Conservation (phyloP, 1,139 yeast genomes). For the Geotrichum europaeum region DNA sequence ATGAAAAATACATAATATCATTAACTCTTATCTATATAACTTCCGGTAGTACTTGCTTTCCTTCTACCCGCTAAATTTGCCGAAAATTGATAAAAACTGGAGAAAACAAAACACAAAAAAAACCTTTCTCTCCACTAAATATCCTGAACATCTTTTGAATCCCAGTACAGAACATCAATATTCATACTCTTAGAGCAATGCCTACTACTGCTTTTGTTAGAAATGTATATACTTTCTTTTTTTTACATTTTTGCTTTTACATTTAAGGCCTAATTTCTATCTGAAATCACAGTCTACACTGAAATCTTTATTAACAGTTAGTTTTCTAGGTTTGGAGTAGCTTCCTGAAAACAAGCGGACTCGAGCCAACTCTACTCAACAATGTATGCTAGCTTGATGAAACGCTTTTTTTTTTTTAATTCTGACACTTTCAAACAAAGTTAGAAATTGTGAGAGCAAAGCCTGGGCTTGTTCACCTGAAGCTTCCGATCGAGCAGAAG, state of each 20-base stretch:
- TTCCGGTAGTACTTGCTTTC: not conserved
- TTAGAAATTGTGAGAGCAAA: constrained; percentile 30
- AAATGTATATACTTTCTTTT: constrained; percentile 4
- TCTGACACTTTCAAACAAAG: constrained; percentile 16
- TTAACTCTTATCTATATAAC: not conserved
- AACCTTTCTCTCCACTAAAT: too few species aligned
- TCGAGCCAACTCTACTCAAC: constrained; percentile 34
- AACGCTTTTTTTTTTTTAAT: not conserved
- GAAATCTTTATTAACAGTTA: not conserved
- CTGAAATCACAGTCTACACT: not conserved
- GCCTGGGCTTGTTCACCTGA: constrained; percentile 35
- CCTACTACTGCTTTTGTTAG: constrained; percentile 13
- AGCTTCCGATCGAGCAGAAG: constrained; percentile 32
- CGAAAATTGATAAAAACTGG: not conserved
- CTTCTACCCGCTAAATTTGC: not conserved
- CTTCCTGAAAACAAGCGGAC: constrained; percentile 34
- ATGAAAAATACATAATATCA: not conserved
- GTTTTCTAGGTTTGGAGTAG: constrained; percentile 33
- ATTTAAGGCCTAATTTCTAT: not conserved
- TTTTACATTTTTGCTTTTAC: not conserved
- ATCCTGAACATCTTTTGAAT: not conserved
- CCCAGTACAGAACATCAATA: not conserved
- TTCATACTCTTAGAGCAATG: not conserved
- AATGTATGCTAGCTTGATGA: constrained; percentile 22
- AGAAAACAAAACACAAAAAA: too few species aligned